A percentile compares a stretch with the other conserved stretches of the same genome.
These are phyloP conservation scores for Dalechampia spathulata DNA, from an alignment of 441 rosid species.

Conservation along the genomic window DNA sequence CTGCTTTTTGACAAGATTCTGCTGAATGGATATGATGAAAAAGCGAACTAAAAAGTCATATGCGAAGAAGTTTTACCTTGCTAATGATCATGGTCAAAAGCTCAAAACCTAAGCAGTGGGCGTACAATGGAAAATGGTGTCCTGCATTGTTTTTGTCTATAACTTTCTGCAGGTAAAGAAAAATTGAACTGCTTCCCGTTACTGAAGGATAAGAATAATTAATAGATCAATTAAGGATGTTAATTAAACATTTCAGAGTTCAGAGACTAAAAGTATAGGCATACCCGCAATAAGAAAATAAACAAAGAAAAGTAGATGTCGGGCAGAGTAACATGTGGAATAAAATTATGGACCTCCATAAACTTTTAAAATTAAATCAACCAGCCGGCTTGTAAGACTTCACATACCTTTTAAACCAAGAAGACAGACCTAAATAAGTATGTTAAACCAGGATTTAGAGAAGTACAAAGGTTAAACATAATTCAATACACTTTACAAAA, in stretches of 20 bases:
- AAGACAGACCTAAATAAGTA: too few relatives aligned
- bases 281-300: constrained; percentile 2
- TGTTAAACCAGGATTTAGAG: too few relatives aligned
- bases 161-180: constrained; percentile 43
- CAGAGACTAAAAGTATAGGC: too few relatives aligned
- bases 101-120: constrained; percentile 84
- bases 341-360: background rate
- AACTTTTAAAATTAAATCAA: background rate
- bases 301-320: background rate
- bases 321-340: background rate
- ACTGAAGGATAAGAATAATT: background rate
- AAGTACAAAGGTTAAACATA: too few relatives aligned
- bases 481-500: too few relatives aligned
- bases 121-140: constrained; percentile 70
- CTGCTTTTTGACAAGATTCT: too few relatives aligned
- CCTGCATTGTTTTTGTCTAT: constrained; percentile 77
- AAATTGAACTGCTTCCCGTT: background rate
- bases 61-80: constrained; percentile 32
- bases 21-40: background rate
- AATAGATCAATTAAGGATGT: too few relatives aligned
- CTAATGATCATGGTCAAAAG: constrained; percentile 74
- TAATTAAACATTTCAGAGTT: too few relatives aligned
- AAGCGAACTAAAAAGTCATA: background rate
- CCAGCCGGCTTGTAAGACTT: background rate
- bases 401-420: background rate